Percentiles rank a stretch among this genome's conserved stretches.
Conservation (phyloP, 768 basidiomycete genomes). For the Serendipita sp. region DNA sequence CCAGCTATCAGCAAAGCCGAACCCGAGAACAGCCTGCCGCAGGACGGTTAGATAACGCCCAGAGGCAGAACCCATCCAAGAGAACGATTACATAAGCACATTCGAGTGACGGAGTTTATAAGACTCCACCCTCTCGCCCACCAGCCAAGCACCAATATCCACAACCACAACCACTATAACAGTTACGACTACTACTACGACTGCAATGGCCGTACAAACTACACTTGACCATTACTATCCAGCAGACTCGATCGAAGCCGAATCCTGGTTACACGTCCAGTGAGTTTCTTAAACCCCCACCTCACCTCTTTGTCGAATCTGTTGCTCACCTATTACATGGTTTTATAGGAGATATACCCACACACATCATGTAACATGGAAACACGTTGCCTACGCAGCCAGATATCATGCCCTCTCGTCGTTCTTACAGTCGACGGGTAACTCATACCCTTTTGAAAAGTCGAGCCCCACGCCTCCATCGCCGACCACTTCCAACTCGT, state of each 20-base stretch:
- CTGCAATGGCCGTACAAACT: not conserved
- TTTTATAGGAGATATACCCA: not conserved
- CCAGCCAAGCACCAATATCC: too few species aligned
- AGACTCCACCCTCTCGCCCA: too few species aligned
- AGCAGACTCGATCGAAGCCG: not conserved
- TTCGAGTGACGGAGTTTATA: too few species aligned
- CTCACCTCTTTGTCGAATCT: not conserved
- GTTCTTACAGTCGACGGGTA: not conserved
- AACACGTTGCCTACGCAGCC: not conserved
- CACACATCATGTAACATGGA: not conserved
- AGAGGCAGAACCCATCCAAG: too few species aligned
- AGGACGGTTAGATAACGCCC: too few species aligned
- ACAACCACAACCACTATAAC: not conserved
- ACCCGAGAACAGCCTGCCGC: too few species aligned
- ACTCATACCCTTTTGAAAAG: not conserved
- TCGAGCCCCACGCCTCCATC: too few species aligned
- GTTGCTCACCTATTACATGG: not conserved
- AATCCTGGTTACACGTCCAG: not conserved
- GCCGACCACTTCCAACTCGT: too few species aligned
- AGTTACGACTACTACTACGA: not conserved
- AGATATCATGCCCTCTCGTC: not conserved
- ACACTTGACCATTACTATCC: not conserved
- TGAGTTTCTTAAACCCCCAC: not conserved
- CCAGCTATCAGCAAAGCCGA: too few species aligned
- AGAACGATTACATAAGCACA: too few species aligned